Evolutionary conservation across 352 stramenopile species (phyloP).

Genomic region (Phytophthora palmivora): DNA sequence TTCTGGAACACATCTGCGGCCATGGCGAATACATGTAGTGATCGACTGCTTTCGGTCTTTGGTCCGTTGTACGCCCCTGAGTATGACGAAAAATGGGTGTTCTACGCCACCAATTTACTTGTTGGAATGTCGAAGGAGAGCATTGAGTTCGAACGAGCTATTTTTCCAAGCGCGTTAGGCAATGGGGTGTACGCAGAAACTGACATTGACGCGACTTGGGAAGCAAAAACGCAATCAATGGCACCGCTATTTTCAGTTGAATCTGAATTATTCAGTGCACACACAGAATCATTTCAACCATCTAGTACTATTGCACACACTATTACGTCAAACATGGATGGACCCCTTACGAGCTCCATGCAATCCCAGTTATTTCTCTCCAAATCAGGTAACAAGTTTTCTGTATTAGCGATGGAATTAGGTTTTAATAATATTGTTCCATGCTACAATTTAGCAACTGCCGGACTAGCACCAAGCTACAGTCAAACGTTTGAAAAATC

Average conservation of each 20-base stretch:
- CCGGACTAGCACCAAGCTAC: conserved; percentile 3
- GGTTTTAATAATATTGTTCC: no score
- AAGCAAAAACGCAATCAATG: conserved; percentile 73
- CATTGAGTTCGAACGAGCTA: conserved; percentile 31
- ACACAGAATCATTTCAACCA: conserved; percentile 10
- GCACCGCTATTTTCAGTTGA: conserved; percentile 82
- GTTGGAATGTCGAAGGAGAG: conserved; percentile 43
- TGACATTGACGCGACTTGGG: conserved; percentile 74
- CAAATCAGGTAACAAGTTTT: conserved; percentile 26
- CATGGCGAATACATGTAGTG: conserved; percentile 41
- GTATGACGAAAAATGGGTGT: conserved; percentile 67
- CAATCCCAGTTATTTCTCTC: conserved; percentile 60
- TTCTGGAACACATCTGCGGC: conserved; percentile 57
- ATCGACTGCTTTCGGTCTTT: conserved; percentile 67
- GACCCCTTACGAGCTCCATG: conserved; percentile 20
- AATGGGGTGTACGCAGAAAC: conserved; percentile 55
- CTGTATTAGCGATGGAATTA: background rate
- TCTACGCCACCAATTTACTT: conserved; percentile 74
- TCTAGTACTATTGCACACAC: conserved; percentile 1
- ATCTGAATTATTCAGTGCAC: conserved; percentile 50
- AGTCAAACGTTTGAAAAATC: conserved; percentile 16
- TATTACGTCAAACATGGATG: conserved; percentile 18
- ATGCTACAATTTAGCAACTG: conserved; percentile 22
- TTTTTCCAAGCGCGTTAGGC: conserved; percentile 66
- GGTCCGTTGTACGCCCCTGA: conserved; percentile 46